Base-by-base conservation (phyloP, 2,329 filamentous ascomycete genomes). In the Trichoderma sp. region DNA sequence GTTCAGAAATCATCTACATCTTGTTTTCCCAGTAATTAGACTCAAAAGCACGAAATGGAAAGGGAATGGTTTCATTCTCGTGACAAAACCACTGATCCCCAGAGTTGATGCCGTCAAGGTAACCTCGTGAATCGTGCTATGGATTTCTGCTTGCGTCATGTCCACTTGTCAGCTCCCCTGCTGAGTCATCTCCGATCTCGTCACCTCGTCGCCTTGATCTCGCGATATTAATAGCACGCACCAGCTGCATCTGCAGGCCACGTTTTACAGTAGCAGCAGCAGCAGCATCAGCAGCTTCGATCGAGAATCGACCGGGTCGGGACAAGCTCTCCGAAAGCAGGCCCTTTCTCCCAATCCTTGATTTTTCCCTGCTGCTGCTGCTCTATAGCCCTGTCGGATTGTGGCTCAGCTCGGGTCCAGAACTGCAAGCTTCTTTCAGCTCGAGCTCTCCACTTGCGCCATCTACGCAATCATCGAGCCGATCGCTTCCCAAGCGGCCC, bases 401-500 rank as follows among this genome's bases (percentile, higher is more conserved):
- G 60, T 63, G 60, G 60, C 60, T 62, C 19, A 54, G 59, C 58
- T 14, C 48, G 44, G 44, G 24, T 12, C 15, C n/a, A 19, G 30
- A 52, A 19, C 30, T 30, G n/a, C 58, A 44, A 30, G 58, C 58
- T 62, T 21, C 34, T 39, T 39, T 39, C 34, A 39, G 34, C 34
- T 39, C 34, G 3, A 5, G 30, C 17, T 1, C 24, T 41, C 26
- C 60, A 41, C 50, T 47, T 41, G 50, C 48, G 60, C 60, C 60
- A 63, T 63, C 60, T 63, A 63, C 50, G 60, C 60, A 63, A 63
- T 63, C 9, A 41, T 24, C 9, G 14, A 45, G 41, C 10, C 60
- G 60, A 63, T 63, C 60, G 26, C 41, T 55, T 45, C 60, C 60
- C 9, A 47, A 26, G 26, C 47, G 1, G 48, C 47, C 19, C 26